Conservation (phyloP, 768 basidiomycete species). For the Piloderma croceum region DNA sequence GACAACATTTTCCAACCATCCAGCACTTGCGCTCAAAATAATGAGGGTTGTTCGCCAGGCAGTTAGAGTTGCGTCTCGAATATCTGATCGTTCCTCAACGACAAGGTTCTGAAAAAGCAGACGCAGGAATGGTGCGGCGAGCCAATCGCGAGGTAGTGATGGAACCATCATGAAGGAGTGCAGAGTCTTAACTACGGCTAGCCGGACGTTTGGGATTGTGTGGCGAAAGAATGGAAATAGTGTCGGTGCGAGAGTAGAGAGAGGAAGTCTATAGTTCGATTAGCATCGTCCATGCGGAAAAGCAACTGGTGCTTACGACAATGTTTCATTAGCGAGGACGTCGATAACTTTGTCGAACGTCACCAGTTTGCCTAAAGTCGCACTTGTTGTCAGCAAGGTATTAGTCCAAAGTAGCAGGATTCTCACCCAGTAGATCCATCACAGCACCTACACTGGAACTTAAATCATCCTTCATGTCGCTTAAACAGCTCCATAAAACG, state of each 20-base stretch:
- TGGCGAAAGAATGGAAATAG: slow-evolving; percentile 97
- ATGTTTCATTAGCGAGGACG: slow-evolving; percentile 60
- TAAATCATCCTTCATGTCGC: slow-evolving; percentile 92
- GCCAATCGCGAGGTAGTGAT: slow-evolving; percentile 75
- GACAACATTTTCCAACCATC: slow-evolving; percentile 47
- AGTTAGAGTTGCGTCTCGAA: slow-evolving; percentile 64
- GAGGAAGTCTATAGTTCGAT: slow-evolving; percentile 52
- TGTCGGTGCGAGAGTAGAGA: slow-evolving; percentile 78
- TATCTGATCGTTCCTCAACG: slow-evolving; percentile 83
- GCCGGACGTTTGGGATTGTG: slow-evolving; percentile 87
- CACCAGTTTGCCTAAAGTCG: slow-evolving; percentile 75
- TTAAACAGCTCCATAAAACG: slow-evolving; percentile 86
- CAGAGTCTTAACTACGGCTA: slow-evolving; percentile 87
- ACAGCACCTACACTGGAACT: slow-evolving; percentile 95
- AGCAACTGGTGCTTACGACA: slow-evolving; percentile 54
- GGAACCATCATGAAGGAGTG: slow-evolving; percentile 79
- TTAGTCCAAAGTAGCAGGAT: background rate
- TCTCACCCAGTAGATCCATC: slow-evolving; percentile 90
- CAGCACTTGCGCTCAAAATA: slow-evolving; percentile 41
- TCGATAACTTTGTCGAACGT: slow-evolving; percentile 72
- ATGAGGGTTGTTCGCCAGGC: slow-evolving; percentile 73
- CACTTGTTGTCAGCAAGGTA: background rate
- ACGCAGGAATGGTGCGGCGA: slow-evolving; percentile 67
- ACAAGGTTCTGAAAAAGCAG: slow-evolving; percentile 92
- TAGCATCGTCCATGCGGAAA: slow-evolving; percentile 5